Evolutionary conservation across 1,284 basidiomycete genomes (phyloP).

Genomic region (Melampsora americana): DNA sequence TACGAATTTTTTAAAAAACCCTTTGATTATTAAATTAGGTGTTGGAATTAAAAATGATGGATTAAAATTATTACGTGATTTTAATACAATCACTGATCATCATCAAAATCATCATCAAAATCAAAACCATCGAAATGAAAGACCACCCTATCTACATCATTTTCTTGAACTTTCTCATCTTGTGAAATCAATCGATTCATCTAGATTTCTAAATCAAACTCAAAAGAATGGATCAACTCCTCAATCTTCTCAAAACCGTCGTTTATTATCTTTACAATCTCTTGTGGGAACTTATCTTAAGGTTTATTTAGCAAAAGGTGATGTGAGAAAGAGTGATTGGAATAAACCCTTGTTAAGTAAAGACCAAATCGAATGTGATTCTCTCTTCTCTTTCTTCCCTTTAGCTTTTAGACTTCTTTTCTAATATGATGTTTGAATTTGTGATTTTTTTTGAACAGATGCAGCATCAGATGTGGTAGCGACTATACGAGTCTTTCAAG

Average conservation of each 20-base stretch:
- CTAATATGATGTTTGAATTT: too few relatives aligned
- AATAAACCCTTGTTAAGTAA: constrained; percentile 4
- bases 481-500: constrained; percentile 16
- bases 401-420: too few relatives aligned
- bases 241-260: not conserved
- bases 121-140: not conserved
- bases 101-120: too few relatives aligned
- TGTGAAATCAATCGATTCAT: not conserved
- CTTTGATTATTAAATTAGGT: constrained; percentile 27
- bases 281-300: constrained; percentile 22
- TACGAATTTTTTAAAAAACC: constrained; percentile 12
- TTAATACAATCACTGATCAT: too few relatives aligned
- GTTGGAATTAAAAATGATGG: constrained; percentile 36
- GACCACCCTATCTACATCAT: constrained; percentile 11
- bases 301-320: constrained; percentile 27
- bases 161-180: constrained; percentile 36
- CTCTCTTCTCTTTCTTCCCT: not conserved
- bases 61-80: constrained; percentile 27
- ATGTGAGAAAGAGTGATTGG: constrained; percentile 30
- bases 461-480: constrained; percentile 30
- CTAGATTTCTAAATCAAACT: constrained; percentile 1
- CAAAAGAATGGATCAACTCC: too few relatives aligned
- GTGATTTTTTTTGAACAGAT: constrained; percentile 19
- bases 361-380: constrained; percentile 18
- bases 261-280: constrained; percentile 23